Percentiles rank a stretch among this genome's conserved stretches.
Conservation (phyloP, 1,284 basidiomycete species). For the Boletus semigastroideus region DNA sequence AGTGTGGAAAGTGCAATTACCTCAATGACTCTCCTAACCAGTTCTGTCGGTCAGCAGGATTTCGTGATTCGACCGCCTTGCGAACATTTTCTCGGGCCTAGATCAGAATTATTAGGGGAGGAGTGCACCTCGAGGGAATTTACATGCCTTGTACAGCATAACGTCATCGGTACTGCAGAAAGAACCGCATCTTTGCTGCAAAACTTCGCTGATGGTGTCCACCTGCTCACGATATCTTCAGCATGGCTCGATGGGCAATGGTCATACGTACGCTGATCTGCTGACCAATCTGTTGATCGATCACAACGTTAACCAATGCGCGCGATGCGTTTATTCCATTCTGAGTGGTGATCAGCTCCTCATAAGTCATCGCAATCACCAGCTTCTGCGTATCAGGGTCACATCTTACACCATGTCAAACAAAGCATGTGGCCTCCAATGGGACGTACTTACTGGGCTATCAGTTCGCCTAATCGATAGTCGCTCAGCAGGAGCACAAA, state of each 20-base stretch:
- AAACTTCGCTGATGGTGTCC: conserved; percentile 92
- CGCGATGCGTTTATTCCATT: conserved; percentile 83
- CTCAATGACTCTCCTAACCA: conserved; percentile 81
- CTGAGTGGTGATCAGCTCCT: conserved; percentile 81
- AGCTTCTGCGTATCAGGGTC: conserved; percentile 67
- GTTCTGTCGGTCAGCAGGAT: conserved; percentile 68
- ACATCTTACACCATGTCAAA: conserved; percentile 48
- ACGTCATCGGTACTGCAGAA: conserved; percentile 99
- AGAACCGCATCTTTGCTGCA: conserved; percentile 93
- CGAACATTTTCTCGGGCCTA: conserved; percentile 93
- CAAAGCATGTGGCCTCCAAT: conserved; percentile 2
- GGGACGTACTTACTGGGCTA: conserved; percentile 61
- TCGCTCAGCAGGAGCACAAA: conserved; percentile 92
- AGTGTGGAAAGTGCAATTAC: conserved; percentile 35
- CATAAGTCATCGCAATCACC: conserved; percentile 73
- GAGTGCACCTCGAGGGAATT: conserved; percentile 8
- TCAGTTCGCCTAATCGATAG: conserved; percentile 85
- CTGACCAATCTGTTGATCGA: conserved; percentile 96
- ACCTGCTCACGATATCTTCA: conserved; percentile 52
- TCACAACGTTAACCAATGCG: conserved; percentile 91
- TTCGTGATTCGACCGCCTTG: conserved; percentile 82
- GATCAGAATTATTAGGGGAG: conserved; percentile 6
- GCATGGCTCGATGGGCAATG: conserved; percentile 1
- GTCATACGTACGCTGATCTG: conserved; percentile 78
- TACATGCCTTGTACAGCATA: conserved; percentile 86